Conservation (phyloP, 23 red algal species). For the Pyropia haitanensis region DNA sequence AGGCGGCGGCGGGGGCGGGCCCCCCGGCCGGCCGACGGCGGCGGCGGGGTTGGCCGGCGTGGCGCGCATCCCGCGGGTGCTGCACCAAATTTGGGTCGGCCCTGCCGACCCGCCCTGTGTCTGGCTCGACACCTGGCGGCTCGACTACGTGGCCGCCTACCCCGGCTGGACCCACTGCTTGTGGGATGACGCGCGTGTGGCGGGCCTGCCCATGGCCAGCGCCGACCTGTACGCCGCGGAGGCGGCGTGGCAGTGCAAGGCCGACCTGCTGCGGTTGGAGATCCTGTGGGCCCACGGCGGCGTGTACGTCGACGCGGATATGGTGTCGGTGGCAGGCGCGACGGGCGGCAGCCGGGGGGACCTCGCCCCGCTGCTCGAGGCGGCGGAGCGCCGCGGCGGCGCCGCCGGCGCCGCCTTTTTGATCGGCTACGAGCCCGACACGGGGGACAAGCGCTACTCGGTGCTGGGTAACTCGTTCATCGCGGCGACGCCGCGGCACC, state of each 20-base stretch:
- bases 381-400: slow-evolving; percentile 9
- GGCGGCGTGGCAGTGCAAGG: slow-evolving; percentile 49
- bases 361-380: slow-evolving; percentile 22
- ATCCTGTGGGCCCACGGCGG: slow-evolving; percentile 53
- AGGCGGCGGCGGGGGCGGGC: neutral
- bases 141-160: slow-evolving; percentile 39
- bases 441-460: slow-evolving; percentile 61
- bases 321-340: slow-evolving; percentile 17
- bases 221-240: slow-evolving; percentile 41
- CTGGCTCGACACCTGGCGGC: slow-evolving; percentile 66
- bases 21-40: slow-evolving; percentile 11
- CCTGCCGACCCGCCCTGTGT: slow-evolving; percentile 51
- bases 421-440: slow-evolving; percentile 64
- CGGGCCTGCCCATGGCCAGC: slow-evolving; percentile 40
- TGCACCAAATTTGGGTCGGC: slow-evolving; percentile 77
- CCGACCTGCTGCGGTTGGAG: slow-evolving; percentile 67
- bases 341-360: slow-evolving; percentile 2
- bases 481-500: slow-evolving; percentile 51
- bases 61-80: slow-evolving; percentile 26
- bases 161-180: slow-evolving; percentile 23
- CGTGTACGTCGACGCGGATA: slow-evolving; percentile 63
- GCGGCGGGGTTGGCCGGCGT: neutral
- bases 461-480: slow-evolving; percentile 63
- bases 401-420: slow-evolving; percentile 5
- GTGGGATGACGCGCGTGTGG: slow-evolving; percentile 41